These are phyloP conservation scores for Tulasnella calospora DNA, from an alignment of 768 basidiomycete species.

Conservation along the genomic window DNA sequence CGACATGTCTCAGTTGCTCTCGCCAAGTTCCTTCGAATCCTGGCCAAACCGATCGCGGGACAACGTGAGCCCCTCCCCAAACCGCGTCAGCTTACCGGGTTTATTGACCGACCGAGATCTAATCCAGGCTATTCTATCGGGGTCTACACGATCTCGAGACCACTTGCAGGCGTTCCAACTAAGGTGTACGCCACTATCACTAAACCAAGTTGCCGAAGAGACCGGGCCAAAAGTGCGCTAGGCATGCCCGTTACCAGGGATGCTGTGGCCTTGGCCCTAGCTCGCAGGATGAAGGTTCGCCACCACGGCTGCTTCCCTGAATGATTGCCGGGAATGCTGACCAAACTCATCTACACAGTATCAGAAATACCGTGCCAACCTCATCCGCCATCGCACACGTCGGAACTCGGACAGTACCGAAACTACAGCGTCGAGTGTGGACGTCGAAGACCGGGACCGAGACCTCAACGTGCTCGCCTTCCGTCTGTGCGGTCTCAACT, in stretches of 20 bases:
- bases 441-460: not conserved
- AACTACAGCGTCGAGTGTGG: conserved; percentile 1
- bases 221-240: conserved; percentile 9
- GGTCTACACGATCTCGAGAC: conserved; percentile 19
- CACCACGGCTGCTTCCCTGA: not conserved
- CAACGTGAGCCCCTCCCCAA: conserved; percentile 13
- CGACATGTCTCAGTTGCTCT: conserved; percentile 10
- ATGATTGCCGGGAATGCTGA: not conserved
- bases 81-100: not conserved
- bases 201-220: not conserved
- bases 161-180: conserved; percentile 2
- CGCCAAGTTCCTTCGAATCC: conserved; percentile 21
- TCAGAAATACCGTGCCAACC: conserved; percentile 16
- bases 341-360: not conserved
- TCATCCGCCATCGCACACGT: conserved; percentile 8
- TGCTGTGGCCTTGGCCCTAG: conserved; percentile 16
- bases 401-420: conserved; percentile 9
- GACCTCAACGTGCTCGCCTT: conserved; percentile 15
- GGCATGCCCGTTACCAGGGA: conserved; percentile 19
- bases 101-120: not conserved
- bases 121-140: conserved; percentile 17
- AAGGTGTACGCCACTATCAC: conserved; percentile 4
- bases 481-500: conserved; percentile 14
- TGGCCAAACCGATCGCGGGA: conserved; percentile 23
- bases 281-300: conserved; percentile 14